These are phyloP conservation scores for Capronia coronata DNA, from an alignment of 2,329 filamentous ascomycete species.

Conservation along the genomic window DNA sequence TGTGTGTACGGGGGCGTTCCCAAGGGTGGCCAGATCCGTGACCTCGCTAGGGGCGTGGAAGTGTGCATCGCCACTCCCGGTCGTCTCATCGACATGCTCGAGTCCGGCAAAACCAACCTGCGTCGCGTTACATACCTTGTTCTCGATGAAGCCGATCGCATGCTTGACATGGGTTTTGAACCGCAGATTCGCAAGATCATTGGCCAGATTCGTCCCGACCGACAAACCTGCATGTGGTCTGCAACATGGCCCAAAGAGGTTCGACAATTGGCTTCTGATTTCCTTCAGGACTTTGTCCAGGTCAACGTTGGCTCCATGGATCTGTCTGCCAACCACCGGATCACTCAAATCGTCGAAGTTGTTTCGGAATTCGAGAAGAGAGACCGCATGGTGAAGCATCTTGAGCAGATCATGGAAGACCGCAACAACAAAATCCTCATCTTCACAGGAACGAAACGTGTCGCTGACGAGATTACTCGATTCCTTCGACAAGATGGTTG, in stretches of 20 bases:
- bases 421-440: slow-evolving; percentile 92
- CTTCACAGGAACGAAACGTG: slow-evolving; percentile 80
- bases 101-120: slow-evolving; percentile 95
- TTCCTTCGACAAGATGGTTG: slow-evolving; percentile 97
- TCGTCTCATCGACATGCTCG: slow-evolving; percentile 96
- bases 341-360: slow-evolving; percentile 96
- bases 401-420: slow-evolving; percentile 97
- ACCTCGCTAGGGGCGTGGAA: slow-evolving; percentile 90
- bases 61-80: slow-evolving; percentile 98
- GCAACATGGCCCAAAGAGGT: slow-evolving; percentile 99
- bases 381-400: slow-evolving; percentile 91
- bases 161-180: slow-evolving; percentile 99
- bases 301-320: slow-evolving; percentile 98
- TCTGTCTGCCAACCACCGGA: slow-evolving; percentile 91
- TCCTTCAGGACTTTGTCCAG: slow-evolving; percentile 93
- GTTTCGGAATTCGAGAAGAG: slow-evolving; percentile 96
- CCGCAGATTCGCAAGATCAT: slow-evolving; percentile 99
- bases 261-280: slow-evolving; percentile 81
- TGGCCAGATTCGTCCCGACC: slow-evolving; percentile 90
- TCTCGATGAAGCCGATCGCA: slow-evolving; percentile 97
- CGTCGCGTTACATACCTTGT: slow-evolving; percentile 97
- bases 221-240: slow-evolving; percentile 99
- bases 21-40: slow-evolving; percentile 93
- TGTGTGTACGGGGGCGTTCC: slow-evolving; percentile 99
- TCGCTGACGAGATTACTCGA: slow-evolving; percentile 94